These are phyloP conservation scores for Phaffia australis DNA, from an alignment of 768 basidiomycete species.

Conservation along the genomic window DNA sequence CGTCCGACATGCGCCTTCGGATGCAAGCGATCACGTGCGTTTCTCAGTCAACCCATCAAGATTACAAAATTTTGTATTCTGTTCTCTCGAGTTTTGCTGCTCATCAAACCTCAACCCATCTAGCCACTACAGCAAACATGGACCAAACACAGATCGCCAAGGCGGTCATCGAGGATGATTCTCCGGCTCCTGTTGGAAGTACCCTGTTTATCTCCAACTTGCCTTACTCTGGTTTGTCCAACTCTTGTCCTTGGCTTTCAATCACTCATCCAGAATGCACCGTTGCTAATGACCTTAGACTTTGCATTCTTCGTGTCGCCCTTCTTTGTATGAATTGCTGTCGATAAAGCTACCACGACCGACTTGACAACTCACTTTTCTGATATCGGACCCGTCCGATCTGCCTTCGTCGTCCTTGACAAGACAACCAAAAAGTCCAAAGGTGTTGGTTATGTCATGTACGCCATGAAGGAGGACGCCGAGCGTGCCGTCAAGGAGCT, in stretches of 20 bases:
- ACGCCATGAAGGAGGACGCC: constrained; percentile 80
- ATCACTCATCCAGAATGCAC: background rate
- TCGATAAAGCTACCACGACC: constrained; percentile 56
- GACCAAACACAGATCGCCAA: no score
- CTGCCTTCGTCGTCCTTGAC: constrained; percentile 84
- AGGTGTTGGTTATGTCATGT: constrained; percentile 93
- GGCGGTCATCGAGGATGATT: no score
- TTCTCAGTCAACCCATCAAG: no score
- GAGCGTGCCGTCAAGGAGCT: constrained; percentile 57
- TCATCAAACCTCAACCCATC: no score
- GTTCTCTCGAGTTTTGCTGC: no score
- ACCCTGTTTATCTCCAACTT: constrained; percentile 90
- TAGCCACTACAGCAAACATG: no score
- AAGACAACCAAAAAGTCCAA: constrained; percentile 49
- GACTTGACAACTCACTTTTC: constrained; percentile 90
- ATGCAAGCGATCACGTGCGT: no score
- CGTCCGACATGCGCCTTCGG: no score
- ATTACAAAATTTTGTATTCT: no score
- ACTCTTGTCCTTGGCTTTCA: background rate
- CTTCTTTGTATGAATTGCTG: background rate
- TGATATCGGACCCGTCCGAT: constrained; percentile 84
- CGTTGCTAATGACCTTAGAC: background rate
- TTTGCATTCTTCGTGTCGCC: background rate
- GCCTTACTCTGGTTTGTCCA: constrained; percentile 50
- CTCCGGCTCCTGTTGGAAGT: no score